Percentiles rank a stretch among this genome's conserved stretches.
These are phyloP conservation scores for Daldinia grandis DNA, from an alignment of 495 filamentous ascomycete species.

Conservation along the genomic window DNA sequence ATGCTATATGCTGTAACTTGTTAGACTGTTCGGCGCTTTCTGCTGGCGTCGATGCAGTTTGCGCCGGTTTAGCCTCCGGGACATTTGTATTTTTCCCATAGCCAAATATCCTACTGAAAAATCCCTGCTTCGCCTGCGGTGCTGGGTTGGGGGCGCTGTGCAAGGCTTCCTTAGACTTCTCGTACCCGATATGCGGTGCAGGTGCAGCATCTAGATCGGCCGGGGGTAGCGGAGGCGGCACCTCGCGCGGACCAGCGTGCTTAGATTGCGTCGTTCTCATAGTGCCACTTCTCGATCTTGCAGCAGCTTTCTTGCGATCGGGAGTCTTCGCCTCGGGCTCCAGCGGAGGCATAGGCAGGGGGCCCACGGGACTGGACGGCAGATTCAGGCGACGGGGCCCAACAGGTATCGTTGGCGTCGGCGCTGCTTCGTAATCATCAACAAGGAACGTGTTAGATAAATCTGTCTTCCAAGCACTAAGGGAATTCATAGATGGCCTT, in stretches of 20 bases:
- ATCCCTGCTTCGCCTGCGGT: slow-evolving; percentile 69
- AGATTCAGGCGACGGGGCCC: slow-evolving; percentile 70
- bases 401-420: slow-evolving; percentile 83
- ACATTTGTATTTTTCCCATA: slow-evolving; percentile 54
- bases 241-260: slow-evolving; percentile 41
- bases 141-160: slow-evolving; percentile 42
- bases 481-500: slow-evolving; percentile 44
- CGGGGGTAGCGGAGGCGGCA: slow-evolving; percentile 45
- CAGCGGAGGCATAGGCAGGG: slow-evolving; percentile 50
- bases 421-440: slow-evolving; percentile 81
- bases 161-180: slow-evolving; percentile 61
- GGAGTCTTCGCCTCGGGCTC: slow-evolving; percentile 47
- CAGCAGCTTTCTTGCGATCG: slow-evolving; percentile 68
- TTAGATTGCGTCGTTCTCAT: slow-evolving; percentile 46
- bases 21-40: slow-evolving; percentile 21
- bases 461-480: slow-evolving; percentile 54
- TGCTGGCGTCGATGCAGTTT: slow-evolving; percentile 43
- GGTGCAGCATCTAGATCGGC: slow-evolving; percentile 59
- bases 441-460: slow-evolving; percentile 56
- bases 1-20: slow-evolving; percentile 35
- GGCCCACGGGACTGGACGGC: slow-evolving; percentile 51
- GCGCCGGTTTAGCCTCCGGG: slow-evolving; percentile 38
- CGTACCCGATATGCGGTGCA: slow-evolving; percentile 64
- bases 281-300: slow-evolving; percentile 67
- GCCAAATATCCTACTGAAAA: slow-evolving; percentile 90